Evolutionary conservation across 2,329 filamentous ascomycete species (phyloP), one percentile per base, ranked within the genome.

Genomic region (Fusarium mexicanum): DNA sequence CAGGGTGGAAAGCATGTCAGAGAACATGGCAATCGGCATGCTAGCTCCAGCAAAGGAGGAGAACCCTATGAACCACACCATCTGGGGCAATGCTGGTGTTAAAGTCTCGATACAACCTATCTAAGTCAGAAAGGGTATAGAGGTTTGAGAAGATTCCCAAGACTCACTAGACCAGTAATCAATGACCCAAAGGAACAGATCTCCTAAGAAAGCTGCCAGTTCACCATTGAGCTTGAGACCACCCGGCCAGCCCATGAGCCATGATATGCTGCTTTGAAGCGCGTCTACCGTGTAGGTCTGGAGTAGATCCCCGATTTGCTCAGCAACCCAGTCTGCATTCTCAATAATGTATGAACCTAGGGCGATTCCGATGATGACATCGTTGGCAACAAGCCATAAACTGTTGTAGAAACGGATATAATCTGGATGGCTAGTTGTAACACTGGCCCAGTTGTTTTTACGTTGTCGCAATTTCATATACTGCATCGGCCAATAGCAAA

Each of bases 371-470:
- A 99, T 98, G 74, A 99, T 99, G 53, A 99, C 93, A 84, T 99
- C 96, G 84, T 99, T 99, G 37, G 95, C 95, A 29, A 99, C 96
- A 14, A 99, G 92, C 96, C 96, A 99, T 9, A 99, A 86, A 79
- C 95, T 98, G 82, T 99, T 99, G 85, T 98, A 99, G 83, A 99
- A 99, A 22, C 96, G 93, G 75, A 99, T 99, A 81, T 99, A 99
- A 82, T 99, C 96, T 2, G 96, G 94, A 82, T 99, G 96, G 77
- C 93, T 98, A 54, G 93, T 96, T 1, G 95, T 98, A 63, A 98
- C 93, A 81, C 96, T 98, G 67, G 95, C 94, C 96, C 96, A 98
- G 77, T 97, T 94, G 72, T 92, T 91, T 80, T 97, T 97, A 44
- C 95, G 89, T 79, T 94, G 91, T n/a, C 95, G 92, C 53, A 99